Evolutionary conservation across 768 basidiomycete genomes (phyloP).

Genomic region (Boletus barrowsii): DNA sequence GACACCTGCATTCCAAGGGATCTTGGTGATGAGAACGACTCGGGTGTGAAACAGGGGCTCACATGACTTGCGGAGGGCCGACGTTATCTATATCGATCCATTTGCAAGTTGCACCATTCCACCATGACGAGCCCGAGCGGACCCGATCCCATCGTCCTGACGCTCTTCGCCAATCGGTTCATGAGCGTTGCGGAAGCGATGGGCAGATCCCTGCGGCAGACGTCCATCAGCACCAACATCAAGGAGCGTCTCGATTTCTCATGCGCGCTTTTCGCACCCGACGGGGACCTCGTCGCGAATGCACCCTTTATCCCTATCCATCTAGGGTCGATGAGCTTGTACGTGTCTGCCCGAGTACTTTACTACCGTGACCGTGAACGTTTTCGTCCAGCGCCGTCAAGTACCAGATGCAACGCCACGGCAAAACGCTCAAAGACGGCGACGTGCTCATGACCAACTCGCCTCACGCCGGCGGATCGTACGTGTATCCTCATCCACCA

Average conservation of each 20-base stretch:
- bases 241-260: constrained; percentile 95
- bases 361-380: too few species aligned
- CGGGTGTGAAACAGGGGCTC: neutral
- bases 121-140: constrained; percentile 29
- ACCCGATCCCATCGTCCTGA: constrained; percentile 84
- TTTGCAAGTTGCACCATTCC: neutral
- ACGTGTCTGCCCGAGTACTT: constrained; percentile 41
- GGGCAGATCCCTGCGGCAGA: constrained; percentile 88
- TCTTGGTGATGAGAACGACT: too few species aligned
- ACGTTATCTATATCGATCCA: neutral
- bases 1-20: too few species aligned
- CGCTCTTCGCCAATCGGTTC: constrained; percentile 93
- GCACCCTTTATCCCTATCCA: constrained; percentile 90
- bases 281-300: constrained; percentile 92
- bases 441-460: constrained; percentile 95
- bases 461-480: constrained; percentile 86
- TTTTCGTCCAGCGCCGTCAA: constrained; percentile 82
- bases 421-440: constrained; percentile 72
- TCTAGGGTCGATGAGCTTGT: constrained; percentile 90
- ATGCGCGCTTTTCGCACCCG: constrained; percentile 93
- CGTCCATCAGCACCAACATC: constrained; percentile 90
- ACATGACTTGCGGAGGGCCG: neutral
- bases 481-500: constrained; percentile 38
- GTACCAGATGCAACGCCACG: constrained; percentile 82
- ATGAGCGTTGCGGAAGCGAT: constrained; percentile 98